Evolutionary conservation across 768 basidiomycete species (phyloP).

Genomic region (Tylopilus intermedius): DNA sequence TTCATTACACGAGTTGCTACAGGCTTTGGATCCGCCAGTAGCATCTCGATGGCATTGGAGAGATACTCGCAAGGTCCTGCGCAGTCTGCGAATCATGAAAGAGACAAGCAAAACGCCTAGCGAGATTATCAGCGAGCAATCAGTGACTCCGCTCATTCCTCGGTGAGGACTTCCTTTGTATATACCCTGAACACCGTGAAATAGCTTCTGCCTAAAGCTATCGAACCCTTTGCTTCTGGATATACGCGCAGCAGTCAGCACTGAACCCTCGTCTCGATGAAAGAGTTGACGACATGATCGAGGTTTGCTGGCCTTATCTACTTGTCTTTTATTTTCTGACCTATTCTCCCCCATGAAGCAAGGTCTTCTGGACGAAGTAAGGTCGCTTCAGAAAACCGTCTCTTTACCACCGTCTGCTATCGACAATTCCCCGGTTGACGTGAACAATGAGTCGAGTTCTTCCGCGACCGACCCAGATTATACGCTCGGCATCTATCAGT

Average conservation of each 20-base stretch:
- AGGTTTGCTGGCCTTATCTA: constrained; percentile 39
- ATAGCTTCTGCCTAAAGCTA: constrained; percentile 47
- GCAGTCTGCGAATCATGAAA: constrained; percentile 73
- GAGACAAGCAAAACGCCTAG: constrained; percentile 62
- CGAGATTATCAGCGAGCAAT: constrained; percentile 64
- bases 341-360: constrained; percentile 38
- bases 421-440: neutral
- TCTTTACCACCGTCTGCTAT: constrained; percentile 1
- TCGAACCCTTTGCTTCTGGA: constrained; percentile 84
- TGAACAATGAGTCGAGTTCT: neutral
- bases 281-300: constrained; percentile 86
- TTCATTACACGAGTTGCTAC: constrained; percentile 61
- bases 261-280: constrained; percentile 67
- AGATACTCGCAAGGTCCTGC: constrained; percentile 85
- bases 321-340: neutral
- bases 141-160: constrained; percentile 39
- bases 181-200: neutral
- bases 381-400: constrained; percentile 38
- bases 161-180: constrained; percentile 38
- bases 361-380: constrained; percentile 79
- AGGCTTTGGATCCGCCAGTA: constrained; percentile 62
- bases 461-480: constrained; percentile 40
- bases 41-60: constrained; percentile 93
- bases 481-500: constrained; percentile 86
- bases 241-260: constrained; percentile 64